Conservation (phyloP, 2,329 filamentous ascomycete genomes). For the Phaeosphaeriaceae sp. region DNA sequence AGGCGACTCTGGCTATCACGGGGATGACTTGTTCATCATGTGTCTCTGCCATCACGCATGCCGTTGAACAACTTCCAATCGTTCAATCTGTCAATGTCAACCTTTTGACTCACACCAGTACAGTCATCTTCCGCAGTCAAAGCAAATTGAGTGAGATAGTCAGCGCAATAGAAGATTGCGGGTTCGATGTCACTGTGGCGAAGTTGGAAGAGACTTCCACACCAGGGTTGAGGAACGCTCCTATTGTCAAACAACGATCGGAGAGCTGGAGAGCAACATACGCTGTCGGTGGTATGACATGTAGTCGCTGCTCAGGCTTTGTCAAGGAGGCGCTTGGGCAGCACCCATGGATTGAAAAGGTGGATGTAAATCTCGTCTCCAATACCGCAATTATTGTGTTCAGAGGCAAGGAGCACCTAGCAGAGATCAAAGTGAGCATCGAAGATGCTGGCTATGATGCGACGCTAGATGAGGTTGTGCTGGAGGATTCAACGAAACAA, state of each 20-base stretch:
- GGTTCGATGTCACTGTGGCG: constrained; percentile 51
- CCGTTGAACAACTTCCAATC: constrained; percentile 56
- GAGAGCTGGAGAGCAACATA: constrained; percentile 53
- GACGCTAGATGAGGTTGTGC: constrained; percentile 42
- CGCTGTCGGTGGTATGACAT: constrained; percentile 64
- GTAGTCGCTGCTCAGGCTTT: constrained; percentile 60
- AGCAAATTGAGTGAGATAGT: constrained; percentile 53
- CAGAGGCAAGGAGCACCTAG: constrained; percentile 53
- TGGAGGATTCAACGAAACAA: constrained; percentile 18
- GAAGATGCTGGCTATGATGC: constrained; percentile 56
- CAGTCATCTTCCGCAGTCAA: constrained; percentile 56
- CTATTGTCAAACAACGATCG: constrained; percentile 7
- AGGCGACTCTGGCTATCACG: constrained; percentile 57
- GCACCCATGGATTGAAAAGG: constrained; percentile 54
- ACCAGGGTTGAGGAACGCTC: neutral
- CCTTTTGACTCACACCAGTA: constrained; percentile 58
- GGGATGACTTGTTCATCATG: constrained; percentile 69
- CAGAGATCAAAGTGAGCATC: constrained; percentile 56
- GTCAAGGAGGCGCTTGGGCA: constrained; percentile 57
- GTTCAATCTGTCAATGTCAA: constrained; percentile 58
- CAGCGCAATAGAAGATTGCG: constrained; percentile 58
- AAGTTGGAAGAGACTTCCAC: constrained; percentile 31
- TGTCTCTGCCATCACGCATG: constrained; percentile 58
- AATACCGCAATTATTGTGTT: constrained; percentile 59
- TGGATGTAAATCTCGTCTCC: constrained; percentile 59